Conservation (phyloP, 2,329 filamentous ascomycete genomes). For the Elsinoe fawcettii region DNA sequence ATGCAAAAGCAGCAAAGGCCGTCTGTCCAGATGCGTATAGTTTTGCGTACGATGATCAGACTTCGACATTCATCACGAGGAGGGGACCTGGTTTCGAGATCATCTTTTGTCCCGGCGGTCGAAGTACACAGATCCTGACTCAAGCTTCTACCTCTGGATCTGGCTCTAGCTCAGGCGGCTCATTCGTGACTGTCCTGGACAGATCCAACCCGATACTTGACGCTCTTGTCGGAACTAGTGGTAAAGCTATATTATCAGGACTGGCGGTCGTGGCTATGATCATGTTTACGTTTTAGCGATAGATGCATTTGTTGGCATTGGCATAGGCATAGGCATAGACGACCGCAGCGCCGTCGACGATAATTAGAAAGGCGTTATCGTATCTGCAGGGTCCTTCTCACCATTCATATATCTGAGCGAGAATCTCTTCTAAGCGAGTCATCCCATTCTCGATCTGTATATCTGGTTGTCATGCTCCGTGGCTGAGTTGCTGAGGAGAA, state of each 20-base stretch:
- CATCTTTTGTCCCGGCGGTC: constrained; percentile 62
- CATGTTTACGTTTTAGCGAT: constrained; percentile 13
- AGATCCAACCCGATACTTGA: constrained; percentile 20
- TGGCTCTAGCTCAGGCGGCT: constrained; percentile 20
- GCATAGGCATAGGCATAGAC: no score
- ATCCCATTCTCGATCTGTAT: background rate
- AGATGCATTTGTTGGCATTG: background rate
- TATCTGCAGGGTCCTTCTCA: constrained; percentile 3
- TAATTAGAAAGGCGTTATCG: background rate
- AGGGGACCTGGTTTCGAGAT: constrained; percentile 69
- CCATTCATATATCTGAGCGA: constrained; percentile 3
- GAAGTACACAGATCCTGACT: constrained; percentile 43
- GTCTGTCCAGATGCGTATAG: constrained; percentile 82
- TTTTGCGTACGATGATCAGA: constrained; percentile 55
- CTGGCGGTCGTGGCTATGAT: constrained; percentile 8
- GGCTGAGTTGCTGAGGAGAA: background rate
- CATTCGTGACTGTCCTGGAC: constrained; percentile 15
- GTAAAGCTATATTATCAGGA: constrained; percentile 12
- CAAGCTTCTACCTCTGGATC: constrained; percentile 24
- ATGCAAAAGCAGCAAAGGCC: constrained; percentile 61
- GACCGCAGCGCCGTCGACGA: constrained; percentile 2
- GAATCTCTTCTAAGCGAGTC: background rate
- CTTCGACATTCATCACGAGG: constrained; percentile 50
- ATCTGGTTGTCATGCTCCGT: background rate
- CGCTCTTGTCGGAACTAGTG: constrained; percentile 15